A percentile compares a stretch with the other conserved stretches of the same genome.
phyloP scores from a whole-genome alignment of 441 rosid species.

The Populus hybrid region DNA sequence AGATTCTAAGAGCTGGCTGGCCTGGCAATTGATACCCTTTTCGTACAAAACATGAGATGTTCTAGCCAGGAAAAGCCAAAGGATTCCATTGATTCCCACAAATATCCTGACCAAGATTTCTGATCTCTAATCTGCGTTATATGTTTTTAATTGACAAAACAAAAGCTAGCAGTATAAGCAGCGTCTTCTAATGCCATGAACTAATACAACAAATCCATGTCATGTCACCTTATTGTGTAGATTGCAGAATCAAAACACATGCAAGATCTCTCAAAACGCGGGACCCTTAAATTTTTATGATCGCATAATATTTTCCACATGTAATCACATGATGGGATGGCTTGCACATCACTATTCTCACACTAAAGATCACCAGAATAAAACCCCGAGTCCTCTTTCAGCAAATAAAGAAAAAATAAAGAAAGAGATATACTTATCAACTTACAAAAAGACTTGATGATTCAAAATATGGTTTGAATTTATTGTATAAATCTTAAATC shows the following conservation, averaged over 20 bases:
- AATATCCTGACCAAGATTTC: not conserved
- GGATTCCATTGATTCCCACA: not conserved
- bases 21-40: not conserved
- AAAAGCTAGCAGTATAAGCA: not conserved
- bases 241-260: conserved; percentile 39
- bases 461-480: too few species aligned
- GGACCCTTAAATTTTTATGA: conserved; percentile 19
- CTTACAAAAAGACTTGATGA: not conserved
- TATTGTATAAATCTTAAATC: too few species aligned
- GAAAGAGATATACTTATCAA: not conserved
- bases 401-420: not conserved
- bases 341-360: conserved; percentile 34
- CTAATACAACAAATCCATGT: conserved; percentile 27
- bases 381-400: conserved; percentile 11
- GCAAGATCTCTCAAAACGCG: conserved; percentile 27
- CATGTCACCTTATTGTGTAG: conserved; percentile 25
- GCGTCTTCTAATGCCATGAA: not conserved
- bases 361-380: conserved; percentile 9
- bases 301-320: conserved; percentile 34
- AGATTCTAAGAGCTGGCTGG: not conserved
- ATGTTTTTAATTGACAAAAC: not conserved
- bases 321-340: conserved; percentile 65
- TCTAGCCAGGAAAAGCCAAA: not conserved
- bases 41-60: not conserved
- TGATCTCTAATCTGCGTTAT: not conserved